phyloP scores from a whole-genome alignment of 1,139 yeast genomes.

The Debaryomycetaceae sp. region DNA sequence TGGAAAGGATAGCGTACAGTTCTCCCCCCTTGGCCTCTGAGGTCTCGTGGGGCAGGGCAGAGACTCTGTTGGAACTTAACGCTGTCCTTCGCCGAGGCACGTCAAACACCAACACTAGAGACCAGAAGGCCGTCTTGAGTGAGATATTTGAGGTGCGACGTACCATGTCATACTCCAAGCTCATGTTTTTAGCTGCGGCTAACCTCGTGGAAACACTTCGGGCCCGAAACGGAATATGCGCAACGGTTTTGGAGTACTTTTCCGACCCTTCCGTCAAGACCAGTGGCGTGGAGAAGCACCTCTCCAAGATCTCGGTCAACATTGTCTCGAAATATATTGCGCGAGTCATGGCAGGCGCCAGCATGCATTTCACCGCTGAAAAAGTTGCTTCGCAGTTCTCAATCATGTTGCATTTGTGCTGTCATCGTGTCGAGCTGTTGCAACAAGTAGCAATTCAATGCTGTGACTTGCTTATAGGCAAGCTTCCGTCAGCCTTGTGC shows the following conservation, averaged over 20 bases:
- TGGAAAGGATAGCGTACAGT: conserved; percentile 69
- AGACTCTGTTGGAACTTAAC: conserved; percentile 84
- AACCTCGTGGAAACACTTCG: conserved; percentile 69
- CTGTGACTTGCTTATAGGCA: conserved; percentile 56
- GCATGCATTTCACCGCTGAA: conserved; percentile 42
- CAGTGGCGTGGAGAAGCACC: conserved; percentile 62
- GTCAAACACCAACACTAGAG: conserved; percentile 68
- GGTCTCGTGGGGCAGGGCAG: conserved; percentile 74
- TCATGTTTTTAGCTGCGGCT: conserved; percentile 83
- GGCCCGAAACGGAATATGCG: conserved; percentile 72
- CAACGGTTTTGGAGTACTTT: conserved; percentile 62
- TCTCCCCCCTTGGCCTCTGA: conserved; percentile 93
- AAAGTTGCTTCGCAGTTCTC: conserved; percentile 64
- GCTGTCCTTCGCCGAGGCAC: conserved; percentile 87
- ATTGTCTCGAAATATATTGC: conserved; percentile 48
- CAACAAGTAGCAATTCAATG: conserved; percentile 78
- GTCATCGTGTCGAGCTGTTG: conserved; percentile 65
- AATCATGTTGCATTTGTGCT: conserved; percentile 55
- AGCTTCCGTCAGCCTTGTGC: conserved; percentile 76
- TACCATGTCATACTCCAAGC: conserved; percentile 62
- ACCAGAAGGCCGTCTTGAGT: conserved; percentile 54
- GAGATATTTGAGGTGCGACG: conserved; percentile 40
- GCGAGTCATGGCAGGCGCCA: conserved; percentile 35
- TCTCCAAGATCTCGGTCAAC: conserved; percentile 55
- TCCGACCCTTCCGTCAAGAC: conserved; percentile 75